phyloP scores from a whole-genome alignment of 495 filamentous ascomycete genomes.

The Neurospora terricola region DNA sequence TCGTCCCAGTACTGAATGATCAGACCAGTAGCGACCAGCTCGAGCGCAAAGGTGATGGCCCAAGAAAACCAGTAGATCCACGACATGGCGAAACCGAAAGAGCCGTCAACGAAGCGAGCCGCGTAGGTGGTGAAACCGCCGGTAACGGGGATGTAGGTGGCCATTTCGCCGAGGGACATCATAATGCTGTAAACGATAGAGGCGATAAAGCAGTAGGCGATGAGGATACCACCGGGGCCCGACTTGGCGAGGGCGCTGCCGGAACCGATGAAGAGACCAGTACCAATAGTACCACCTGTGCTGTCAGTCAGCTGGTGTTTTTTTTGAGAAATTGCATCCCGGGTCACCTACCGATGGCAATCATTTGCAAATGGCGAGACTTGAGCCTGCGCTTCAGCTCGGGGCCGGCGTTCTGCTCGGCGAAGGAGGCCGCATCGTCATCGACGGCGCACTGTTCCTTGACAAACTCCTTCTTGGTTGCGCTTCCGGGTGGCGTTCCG shows the following conservation, averaged over 20 bases:
- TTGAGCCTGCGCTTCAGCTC: slow-evolving; percentile 2
- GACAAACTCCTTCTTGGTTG: neutral
- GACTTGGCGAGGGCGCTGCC: slow-evolving; percentile 50
- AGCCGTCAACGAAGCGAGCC: slow-evolving; percentile 60
- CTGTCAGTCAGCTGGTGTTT: neutral
- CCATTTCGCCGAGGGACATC: slow-evolving; percentile 56
- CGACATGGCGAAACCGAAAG: slow-evolving; percentile 69
- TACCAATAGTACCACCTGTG: slow-evolving; percentile 65
- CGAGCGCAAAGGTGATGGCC: slow-evolving; percentile 60
- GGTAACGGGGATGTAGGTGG: slow-evolving; percentile 62
- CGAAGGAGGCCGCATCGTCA: neutral
- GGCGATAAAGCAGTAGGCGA: slow-evolving; percentile 62
- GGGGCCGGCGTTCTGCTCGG: neutral
- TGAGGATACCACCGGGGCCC: slow-evolving; percentile 56
- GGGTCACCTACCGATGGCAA: slow-evolving; percentile 1
- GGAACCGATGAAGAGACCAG: slow-evolving; percentile 65
- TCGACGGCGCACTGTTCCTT: neutral
- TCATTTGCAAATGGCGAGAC: slow-evolving; percentile 5
- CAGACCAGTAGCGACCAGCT: slow-evolving; percentile 62
- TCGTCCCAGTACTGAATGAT: slow-evolving; percentile 69
- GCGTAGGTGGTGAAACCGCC: slow-evolving; percentile 70
- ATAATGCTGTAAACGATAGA: slow-evolving; percentile 53
- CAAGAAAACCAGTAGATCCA: slow-evolving; percentile 51
- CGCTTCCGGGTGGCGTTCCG: neutral
- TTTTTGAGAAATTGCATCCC: neutral